Evolutionary conservation across 306 rosid species (phyloP), one percentile per base, ranked within the genome.

Genomic region (Trifolium fragiferum): DNA sequence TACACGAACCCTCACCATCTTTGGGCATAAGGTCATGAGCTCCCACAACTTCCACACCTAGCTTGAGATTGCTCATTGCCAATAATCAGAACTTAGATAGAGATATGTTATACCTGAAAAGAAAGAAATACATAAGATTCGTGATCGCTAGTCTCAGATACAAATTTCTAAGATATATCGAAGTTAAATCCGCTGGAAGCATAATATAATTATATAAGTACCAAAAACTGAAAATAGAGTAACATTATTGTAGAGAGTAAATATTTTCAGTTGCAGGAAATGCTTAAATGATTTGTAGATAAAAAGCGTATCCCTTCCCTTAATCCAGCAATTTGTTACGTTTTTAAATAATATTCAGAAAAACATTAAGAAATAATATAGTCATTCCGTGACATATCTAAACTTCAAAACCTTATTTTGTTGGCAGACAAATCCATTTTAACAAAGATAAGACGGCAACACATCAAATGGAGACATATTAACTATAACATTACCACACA

Each of bases 1-100:
- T 84, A 57, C 72, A 70, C 13, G 92, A 83, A 60, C 94, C 96
- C 69, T 91, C 85, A 37, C 96, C 99, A 79, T 94, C 99, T 87
- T 83, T 92, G 53, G 92, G 92, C 80, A 90, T 72, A 78, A 94
- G 99, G 68, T 86, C 96, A 76, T 90, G 88, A 49, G 99, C 99
- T 50, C 85, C 82, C 54, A 84, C 86, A 73, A 94, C 98, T 73
- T 94, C 93, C 60, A 94, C 95, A 67, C 92, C 97, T 47, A 94
- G 81, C 85, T 94, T 94, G 27, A 90, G 82, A 74, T 74, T 85
- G 68, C 80, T 85, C 99, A 94, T 94, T 59, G 84, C 60, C 74
- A 47, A 43, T 46, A 69, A 55, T 12, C 35, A 77, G 79, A 59
- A 49, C 51, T 76, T 50, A 41, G 72, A 71, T 41, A 50, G 65